Percentiles rank a stretch among this genome's conserved stretches.
These are phyloP conservation scores for Quambalaria eucalypti DNA, from an alignment of 1,284 basidiomycete genomes.

Conservation along the genomic window DNA sequence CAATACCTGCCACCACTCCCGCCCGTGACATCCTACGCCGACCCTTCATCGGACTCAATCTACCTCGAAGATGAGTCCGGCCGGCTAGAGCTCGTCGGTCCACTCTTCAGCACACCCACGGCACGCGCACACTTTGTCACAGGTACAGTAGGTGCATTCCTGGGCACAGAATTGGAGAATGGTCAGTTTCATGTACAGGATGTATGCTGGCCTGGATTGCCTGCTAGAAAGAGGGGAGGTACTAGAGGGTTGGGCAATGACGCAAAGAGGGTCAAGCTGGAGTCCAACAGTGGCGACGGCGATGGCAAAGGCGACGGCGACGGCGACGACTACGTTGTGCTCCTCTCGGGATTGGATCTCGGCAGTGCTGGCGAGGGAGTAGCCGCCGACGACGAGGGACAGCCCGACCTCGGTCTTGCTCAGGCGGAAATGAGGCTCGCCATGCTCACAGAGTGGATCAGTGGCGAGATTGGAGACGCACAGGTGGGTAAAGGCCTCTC, in stretches of 20 bases:
- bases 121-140: slow-evolving; percentile 51
- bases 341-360: slow-evolving; percentile 48
- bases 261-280: not conserved
- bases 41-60: slow-evolving; percentile 66
- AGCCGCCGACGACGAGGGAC: slow-evolving; percentile 4
- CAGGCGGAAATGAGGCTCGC: slow-evolving; percentile 23
- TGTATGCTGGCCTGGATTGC: slow-evolving; percentile 64
- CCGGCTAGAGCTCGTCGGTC: slow-evolving; percentile 57
- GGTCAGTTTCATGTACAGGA: slow-evolving; percentile 96
- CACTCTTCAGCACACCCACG: not conserved
- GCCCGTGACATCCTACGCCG: slow-evolving; percentile 42
- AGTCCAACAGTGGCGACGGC: not conserved
- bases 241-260: not conserved
- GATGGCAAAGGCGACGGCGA: not conserved
- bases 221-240: slow-evolving; percentile 2
- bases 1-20: slow-evolving; percentile 77
- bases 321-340: slow-evolving; percentile 27
- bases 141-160: slow-evolving; percentile 62
- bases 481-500: slow-evolving; percentile 50
- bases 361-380: slow-evolving; percentile 38
- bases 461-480: slow-evolving; percentile 67
- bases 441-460: slow-evolving; percentile 62
- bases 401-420: slow-evolving; percentile 1
- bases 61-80: slow-evolving; percentile 50
- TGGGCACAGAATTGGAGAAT: slow-evolving; percentile 76